Evolutionary conservation across 495 filamentous ascomycete species (phyloP).

Genomic region (Tuber umbilicatum): DNA sequence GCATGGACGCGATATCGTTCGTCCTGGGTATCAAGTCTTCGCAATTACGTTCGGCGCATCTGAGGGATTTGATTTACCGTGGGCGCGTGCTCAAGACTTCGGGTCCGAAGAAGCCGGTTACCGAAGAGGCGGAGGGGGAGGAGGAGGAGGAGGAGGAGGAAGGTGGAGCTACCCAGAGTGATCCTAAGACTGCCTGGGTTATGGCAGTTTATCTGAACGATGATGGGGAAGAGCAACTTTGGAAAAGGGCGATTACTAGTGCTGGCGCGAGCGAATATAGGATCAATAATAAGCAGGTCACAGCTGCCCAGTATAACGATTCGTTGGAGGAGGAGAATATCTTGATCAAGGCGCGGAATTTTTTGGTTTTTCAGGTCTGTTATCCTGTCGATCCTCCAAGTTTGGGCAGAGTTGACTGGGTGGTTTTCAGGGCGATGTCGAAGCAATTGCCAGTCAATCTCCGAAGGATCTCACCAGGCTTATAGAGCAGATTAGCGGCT

Average conservation of each 20-base stretch:
- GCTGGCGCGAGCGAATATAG: constrained; percentile 88
- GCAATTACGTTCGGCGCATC: constrained; percentile 87
- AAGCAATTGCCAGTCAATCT: constrained; percentile 91
- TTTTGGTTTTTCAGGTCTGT: constrained; percentile 77
- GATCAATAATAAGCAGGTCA: constrained; percentile 86
- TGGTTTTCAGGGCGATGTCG: constrained; percentile 65
- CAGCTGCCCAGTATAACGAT: constrained; percentile 86
- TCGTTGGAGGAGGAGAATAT: constrained; percentile 92
- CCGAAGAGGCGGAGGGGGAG: constrained; percentile 50
- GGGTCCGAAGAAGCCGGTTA: constrained; percentile 41
- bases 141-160: constrained; percentile 53
- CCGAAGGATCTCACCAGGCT: constrained; percentile 88
- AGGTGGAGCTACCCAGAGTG: constrained; percentile 52
- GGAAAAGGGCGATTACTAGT: constrained; percentile 90
- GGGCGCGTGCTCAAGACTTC: constrained; percentile 87
- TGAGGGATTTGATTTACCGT: constrained; percentile 92
- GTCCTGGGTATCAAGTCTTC: constrained; percentile 97
- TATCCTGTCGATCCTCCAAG: background rate
- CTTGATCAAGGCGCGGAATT: constrained; percentile 93
- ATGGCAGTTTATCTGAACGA: constrained; percentile 99
- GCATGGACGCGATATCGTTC: constrained; percentile 99
- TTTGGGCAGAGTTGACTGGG: background rate
- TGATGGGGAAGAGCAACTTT: constrained; percentile 86
- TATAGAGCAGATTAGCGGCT: constrained; percentile 96
- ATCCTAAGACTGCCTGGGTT: constrained; percentile 92